Conservation (phyloP, 2,329 filamentous ascomycete genomes). For the Pseudocercospora fijiensis region DNA sequence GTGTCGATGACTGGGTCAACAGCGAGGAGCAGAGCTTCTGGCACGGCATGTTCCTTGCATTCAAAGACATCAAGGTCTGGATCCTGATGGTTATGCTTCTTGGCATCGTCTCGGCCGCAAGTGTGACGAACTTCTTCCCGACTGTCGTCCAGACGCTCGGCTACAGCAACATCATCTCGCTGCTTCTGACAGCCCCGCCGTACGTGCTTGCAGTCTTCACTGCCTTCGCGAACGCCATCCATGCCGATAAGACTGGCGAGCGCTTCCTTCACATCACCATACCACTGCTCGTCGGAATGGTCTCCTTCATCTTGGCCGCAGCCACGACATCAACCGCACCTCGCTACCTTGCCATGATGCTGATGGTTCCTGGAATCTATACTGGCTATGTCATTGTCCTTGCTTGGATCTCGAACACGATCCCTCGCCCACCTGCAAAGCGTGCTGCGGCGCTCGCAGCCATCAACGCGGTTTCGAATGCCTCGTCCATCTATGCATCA, state of each 20-base stretch:
- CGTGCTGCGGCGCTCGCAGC: conserved; percentile 69
- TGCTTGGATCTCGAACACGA: conserved; percentile 74
- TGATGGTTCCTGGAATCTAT: conserved; percentile 55
- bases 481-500: conserved; percentile 61
- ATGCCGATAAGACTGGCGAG: conserved; percentile 44
- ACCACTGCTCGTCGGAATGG: conserved; percentile 34
- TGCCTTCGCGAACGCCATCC: conserved; percentile 40
- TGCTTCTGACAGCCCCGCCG: conserved; percentile 39
- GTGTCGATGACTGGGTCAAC: conserved; percentile 36
- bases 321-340: conserved; percentile 32
- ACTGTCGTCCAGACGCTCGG: conserved; percentile 38
- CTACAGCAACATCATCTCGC: conserved; percentile 35
- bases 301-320: conserved; percentile 36
- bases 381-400: conserved; percentile 64
- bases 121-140: conserved; percentile 39
- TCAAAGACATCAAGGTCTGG: conserved; percentile 39
- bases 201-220: conserved; percentile 40
- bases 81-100: conserved; percentile 40
- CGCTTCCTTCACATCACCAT: conserved; percentile 42
- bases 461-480: conserved; percentile 69
- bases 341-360: conserved; percentile 39
- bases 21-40: conserved; percentile 36
- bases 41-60: conserved; percentile 36
- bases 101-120: conserved; percentile 38
- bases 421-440: conserved; percentile 74